Evolutionary conservation across 2,329 filamentous ascomycete genomes (phyloP).

Genomic region (Didymellaceae sp.): DNA sequence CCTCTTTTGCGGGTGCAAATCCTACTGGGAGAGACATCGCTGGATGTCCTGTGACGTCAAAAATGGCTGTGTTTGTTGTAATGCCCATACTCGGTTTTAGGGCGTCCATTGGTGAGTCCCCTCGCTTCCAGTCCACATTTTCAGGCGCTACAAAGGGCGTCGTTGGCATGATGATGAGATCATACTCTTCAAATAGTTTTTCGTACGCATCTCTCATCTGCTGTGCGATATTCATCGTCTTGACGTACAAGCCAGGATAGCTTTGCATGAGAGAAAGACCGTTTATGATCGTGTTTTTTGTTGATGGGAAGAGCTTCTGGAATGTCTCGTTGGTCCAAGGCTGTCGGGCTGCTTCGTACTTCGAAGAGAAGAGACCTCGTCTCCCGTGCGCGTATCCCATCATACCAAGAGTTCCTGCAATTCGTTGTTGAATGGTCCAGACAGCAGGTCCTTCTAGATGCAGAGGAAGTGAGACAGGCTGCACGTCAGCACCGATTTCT

Average conservation of each 20-base stretch:
- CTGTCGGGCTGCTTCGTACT: conserved; percentile 6
- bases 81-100: conserved; percentile 40
- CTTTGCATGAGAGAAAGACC: conserved; percentile 49
- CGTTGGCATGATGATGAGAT: conserved; percentile 53
- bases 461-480: conserved; percentile 34
- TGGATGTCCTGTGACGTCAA: conserved; percentile 42
- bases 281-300: conserved; percentile 57
- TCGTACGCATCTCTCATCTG: conserved; percentile 50
- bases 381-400: conserved; percentile 50
- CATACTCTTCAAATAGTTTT: conserved; percentile 44
- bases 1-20: conserved; percentile 30
- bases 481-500: conserved; percentile 56
- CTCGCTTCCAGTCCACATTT: conserved; percentile 33
- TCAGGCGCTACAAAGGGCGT: conserved; percentile 34
- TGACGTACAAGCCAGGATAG: conserved; percentile 50
- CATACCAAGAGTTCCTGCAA: conserved; percentile 11
- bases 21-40: conserved; percentile 50
- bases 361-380: conserved; percentile 51
- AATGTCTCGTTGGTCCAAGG: conserved; percentile 36
- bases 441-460: conserved; percentile 50
- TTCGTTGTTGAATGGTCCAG: conserved; percentile 44
- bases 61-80: conserved; percentile 38
- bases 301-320: conserved; percentile 55
- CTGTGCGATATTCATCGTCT: conserved; percentile 51
- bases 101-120: conserved; percentile 37